These are phyloP conservation scores for Pythium periplocum DNA, from an alignment of 352 stramenopile species.

Conservation along the genomic window DNA sequence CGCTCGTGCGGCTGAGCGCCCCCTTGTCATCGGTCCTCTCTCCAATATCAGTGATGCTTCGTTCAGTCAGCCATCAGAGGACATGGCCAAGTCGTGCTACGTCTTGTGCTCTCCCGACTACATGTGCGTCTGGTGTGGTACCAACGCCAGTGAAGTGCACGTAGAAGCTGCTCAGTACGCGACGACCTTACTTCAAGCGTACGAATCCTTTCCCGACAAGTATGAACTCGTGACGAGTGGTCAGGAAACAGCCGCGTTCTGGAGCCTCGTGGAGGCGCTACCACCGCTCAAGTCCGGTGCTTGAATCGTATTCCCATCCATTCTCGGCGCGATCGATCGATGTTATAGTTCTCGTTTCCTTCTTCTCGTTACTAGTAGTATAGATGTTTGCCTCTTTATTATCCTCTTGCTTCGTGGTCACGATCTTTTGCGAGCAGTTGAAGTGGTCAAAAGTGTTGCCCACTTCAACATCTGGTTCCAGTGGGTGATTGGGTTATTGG, in stretches of 20 bases:
- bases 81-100: constrained; percentile 55
- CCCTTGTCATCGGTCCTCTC: constrained; percentile 56
- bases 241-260: constrained; percentile 67
- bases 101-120: constrained; percentile 69
- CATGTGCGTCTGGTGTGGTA: constrained; percentile 80
- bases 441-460: too few relatives aligned
- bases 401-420: too few relatives aligned
- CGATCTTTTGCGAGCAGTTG: too few relatives aligned
- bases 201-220: constrained; percentile 67
- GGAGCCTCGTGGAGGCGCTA: constrained; percentile 48
- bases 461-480: too few relatives aligned
- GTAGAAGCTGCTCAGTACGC: constrained; percentile 59
- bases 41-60: constrained; percentile 37
- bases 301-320: too few relatives aligned
- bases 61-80: constrained; percentile 51
- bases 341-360: too few relatives aligned
- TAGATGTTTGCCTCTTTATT: too few relatives aligned
- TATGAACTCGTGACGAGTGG: constrained; percentile 68
- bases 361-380: too few relatives aligned
- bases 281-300: constrained; percentile 20
- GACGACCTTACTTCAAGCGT: constrained; percentile 61
- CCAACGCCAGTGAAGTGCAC: constrained; percentile 37
- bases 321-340: too few relatives aligned
- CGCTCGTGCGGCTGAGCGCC: constrained; percentile 29
- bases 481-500: too few relatives aligned